These are phyloP conservation scores for Globisporangium nagaii DNA, from an alignment of 352 stramenopile species.

Conservation along the genomic window DNA sequence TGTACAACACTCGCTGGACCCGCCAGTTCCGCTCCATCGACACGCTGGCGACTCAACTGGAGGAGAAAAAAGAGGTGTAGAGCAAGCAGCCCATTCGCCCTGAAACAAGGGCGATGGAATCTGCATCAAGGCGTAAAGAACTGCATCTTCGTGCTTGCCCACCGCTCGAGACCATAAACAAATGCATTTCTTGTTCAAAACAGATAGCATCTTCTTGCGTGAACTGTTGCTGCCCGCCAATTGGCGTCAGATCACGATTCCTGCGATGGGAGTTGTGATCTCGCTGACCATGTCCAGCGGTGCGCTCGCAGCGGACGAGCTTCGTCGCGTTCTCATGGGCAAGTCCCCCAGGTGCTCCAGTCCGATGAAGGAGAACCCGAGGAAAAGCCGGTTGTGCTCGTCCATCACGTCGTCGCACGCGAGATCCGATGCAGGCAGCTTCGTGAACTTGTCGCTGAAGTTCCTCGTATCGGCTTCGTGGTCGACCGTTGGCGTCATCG, in stretches of 20 bases:
- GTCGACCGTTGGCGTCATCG: slow-evolving; percentile 84
- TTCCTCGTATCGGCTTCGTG: slow-evolving; percentile 90
- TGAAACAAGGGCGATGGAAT: too few relatives aligned
- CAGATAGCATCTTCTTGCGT: neutral
- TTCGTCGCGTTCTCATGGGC: slow-evolving; percentile 6
- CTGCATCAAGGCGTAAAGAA: too few relatives aligned
- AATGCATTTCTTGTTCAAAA: slow-evolving; percentile 8
- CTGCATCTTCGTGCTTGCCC: slow-evolving; percentile 15
- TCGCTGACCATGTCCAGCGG: neutral
- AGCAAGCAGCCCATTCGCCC: too few relatives aligned
- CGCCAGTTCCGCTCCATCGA: slow-evolving; percentile 96
- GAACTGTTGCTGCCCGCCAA: too few relatives aligned
- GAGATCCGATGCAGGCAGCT: slow-evolving; percentile 57
- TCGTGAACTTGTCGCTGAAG: slow-evolving; percentile 93
- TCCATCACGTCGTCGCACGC: slow-evolving; percentile 46
- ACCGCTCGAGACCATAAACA: neutral
- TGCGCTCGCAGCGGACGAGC: neutral
- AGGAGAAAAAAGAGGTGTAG: slow-evolving; percentile 57
- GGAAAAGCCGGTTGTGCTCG: slow-evolving; percentile 55
- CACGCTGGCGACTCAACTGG: slow-evolving; percentile 70
- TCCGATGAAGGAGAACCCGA: slow-evolving; percentile 71
- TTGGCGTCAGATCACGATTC: neutral
- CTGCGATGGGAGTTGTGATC: neutral
- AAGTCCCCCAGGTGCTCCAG: slow-evolving; percentile 26
- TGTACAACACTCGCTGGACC: slow-evolving; percentile 95